Percentiles rank a stretch among this genome's conserved stretches.
Conservation (phyloP, 257 asterid genomes). For the Knoxia roxburghii region DNA sequence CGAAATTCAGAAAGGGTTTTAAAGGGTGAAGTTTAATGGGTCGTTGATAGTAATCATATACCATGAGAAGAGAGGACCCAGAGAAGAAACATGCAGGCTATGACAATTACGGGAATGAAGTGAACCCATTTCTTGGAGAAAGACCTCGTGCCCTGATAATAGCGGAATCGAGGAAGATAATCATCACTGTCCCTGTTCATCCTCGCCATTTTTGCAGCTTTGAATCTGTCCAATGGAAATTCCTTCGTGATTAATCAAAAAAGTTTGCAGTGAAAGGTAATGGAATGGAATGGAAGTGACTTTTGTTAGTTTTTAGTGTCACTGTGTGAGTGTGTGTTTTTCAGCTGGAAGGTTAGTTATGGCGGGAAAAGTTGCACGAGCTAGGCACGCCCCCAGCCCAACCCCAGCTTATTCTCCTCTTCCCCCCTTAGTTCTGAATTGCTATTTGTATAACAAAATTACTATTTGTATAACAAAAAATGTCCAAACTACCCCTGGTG, state of each 20-base stretch:
- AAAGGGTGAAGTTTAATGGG: neutral
- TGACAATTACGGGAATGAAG: slow-evolving; percentile 34
- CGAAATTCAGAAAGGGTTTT: neutral
- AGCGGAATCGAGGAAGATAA: slow-evolving; percentile 16
- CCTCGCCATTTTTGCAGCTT: neutral
- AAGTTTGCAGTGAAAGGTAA: neutral
- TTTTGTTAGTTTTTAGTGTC: neutral
- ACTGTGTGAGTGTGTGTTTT: neutral
- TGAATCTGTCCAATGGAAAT: neutral
- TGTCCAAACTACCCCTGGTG: too few species aligned
- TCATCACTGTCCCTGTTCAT: neutral
- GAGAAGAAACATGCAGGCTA: slow-evolving; percentile 47
- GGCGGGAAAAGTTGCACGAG: slow-evolving; percentile 15
- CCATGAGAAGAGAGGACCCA: slow-evolving; percentile 52
- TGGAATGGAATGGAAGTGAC: neutral
- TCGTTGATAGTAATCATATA: slow-evolving; percentile 21
- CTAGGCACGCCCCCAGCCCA: neutral
- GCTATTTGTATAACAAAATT: too few species aligned
- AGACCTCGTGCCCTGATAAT: slow-evolving; percentile 1
- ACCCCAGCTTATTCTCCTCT: too few species aligned
- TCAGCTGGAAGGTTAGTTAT: neutral
- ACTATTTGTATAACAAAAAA: too few species aligned
- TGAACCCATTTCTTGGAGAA: slow-evolving; percentile 22
- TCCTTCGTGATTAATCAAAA: neutral
- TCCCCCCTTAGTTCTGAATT: too few species aligned